These are phyloP conservation scores for Phytophthora vignae DNA, from an alignment of 352 stramenopile species.

Conservation along the genomic window DNA sequence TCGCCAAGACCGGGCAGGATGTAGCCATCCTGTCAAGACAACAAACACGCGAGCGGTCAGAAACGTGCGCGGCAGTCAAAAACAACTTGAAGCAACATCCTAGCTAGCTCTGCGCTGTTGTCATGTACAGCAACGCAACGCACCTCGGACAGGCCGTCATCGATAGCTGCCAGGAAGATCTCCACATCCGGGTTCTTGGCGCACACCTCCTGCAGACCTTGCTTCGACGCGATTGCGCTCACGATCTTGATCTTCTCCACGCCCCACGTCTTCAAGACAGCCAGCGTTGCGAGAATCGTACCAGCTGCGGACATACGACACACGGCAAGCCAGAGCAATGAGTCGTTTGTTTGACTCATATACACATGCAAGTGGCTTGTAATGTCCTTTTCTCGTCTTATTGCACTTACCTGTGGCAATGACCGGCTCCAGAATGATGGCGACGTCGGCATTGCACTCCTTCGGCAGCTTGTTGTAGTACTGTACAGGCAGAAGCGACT, in stretches of 20 bases:
- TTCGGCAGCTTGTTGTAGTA: conserved; percentile 99
- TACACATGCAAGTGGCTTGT: not conserved
- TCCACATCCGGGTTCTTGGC: conserved; percentile 82
- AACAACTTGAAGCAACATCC: conserved; percentile 35
- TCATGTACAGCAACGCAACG: not conserved
- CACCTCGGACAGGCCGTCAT: conserved; percentile 81
- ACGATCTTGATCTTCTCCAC: conserved; percentile 95
- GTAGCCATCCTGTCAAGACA: conserved; percentile 68
- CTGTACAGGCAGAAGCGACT: conserved; percentile 94
- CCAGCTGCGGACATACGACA: conserved; percentile 49
- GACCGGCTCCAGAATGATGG: conserved; percentile 97
- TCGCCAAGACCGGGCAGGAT: conserved; percentile 86
- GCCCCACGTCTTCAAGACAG: conserved; percentile 97
- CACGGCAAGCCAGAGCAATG: not conserved
- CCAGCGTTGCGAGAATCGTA: conserved; percentile 95
- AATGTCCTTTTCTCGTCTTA: not conserved
- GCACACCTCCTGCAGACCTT: conserved; percentile 89
- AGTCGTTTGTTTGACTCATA: not conserved
- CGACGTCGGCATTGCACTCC: conserved; percentile 91
- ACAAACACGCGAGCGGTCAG: conserved; percentile 23
- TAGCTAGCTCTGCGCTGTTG: conserved; percentile 17
- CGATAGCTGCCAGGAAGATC: conserved; percentile 80
- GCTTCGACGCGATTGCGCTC: conserved; percentile 93
- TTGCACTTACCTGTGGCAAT: conserved; percentile 91
- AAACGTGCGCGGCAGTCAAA: conserved; percentile 23